phyloP scores from a whole-genome alignment of 371 early-diverging fungal genomes.

The Mortierella sp. region DNA sequence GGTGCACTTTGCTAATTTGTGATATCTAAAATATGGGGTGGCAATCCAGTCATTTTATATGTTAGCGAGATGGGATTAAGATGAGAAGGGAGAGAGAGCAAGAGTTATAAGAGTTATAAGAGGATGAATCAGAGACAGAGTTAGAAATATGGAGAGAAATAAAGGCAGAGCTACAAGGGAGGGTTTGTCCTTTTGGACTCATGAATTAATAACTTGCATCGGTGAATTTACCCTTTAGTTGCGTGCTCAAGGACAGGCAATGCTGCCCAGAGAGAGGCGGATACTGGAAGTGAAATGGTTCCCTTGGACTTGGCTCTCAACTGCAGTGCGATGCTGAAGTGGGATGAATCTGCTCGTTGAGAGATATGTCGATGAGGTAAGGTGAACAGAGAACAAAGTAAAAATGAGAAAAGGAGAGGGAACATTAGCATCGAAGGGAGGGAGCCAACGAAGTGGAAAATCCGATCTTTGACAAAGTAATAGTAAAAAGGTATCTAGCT shows the following conservation, averaged over 20 bases:
- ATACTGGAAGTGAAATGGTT: slow-evolving; percentile 14
- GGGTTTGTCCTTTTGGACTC: neutral
- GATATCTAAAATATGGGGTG: neutral
- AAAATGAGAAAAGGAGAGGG: neutral
- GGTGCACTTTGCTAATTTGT: neutral
- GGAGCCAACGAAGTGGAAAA: neutral
- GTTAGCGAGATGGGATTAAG: neutral
- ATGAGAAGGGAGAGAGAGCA: neutral
- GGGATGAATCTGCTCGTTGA: slow-evolving; percentile 2
- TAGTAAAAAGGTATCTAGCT: neutral
- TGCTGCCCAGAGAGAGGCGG: slow-evolving; percentile 35
- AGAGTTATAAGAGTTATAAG: neutral
- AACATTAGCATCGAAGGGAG: neutral
- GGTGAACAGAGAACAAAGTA: neutral
- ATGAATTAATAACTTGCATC: neutral
- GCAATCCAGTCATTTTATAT: neutral
- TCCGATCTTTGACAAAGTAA: neutral
- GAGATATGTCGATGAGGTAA: neutral
- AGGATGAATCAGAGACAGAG: neutral
- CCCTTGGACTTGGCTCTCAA: slow-evolving; percentile 17
- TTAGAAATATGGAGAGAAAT: slow-evolving; percentile 3
- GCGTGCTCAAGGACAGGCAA: slow-evolving; percentile 26
- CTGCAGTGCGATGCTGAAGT: slow-evolving; percentile 22
- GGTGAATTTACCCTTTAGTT: slow-evolving; percentile 29
- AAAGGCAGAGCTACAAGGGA: slow-evolving; percentile 6